Conservation (phyloP, 495 filamentous ascomycete genomes). For the Xylaria palmicola region DNA sequence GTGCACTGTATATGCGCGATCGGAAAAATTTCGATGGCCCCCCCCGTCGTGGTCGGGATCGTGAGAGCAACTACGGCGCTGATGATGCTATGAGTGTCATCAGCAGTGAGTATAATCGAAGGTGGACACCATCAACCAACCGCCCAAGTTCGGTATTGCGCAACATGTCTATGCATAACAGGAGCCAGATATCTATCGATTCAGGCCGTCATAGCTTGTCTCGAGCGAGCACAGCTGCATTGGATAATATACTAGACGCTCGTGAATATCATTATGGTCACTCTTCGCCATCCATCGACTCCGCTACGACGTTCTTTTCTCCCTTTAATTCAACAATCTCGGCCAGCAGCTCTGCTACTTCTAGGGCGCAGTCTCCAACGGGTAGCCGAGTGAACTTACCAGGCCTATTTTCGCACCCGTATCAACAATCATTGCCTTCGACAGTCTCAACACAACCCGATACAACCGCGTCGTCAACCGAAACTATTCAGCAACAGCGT, state of each 20-base stretch:
- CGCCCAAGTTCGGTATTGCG: conserved; percentile 44
- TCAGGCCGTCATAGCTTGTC: conserved; percentile 63
- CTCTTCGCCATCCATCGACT: conserved; percentile 72
- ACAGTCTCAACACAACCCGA: conserved; percentile 48
- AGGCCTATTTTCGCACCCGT: conserved; percentile 43
- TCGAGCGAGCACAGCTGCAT: conserved; percentile 53
- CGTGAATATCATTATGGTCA: conserved; percentile 67
- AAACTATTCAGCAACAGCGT: conserved; percentile 57
- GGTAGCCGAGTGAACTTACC: conserved; percentile 53
- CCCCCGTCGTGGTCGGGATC: conserved; percentile 35
- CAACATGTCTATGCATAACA: conserved; percentile 54
- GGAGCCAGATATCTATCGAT: conserved; percentile 64
- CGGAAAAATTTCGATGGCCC: conserved; percentile 71
- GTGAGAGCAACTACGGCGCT: conserved; percentile 43
- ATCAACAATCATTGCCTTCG: conserved; percentile 39
- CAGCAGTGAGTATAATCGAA: conserved; percentile 51
- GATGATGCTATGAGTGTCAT: conserved; percentile 56
- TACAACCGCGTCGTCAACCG: conserved; percentile 57
- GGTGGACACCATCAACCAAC: conserved; percentile 29
- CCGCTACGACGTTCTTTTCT: conserved; percentile 84
- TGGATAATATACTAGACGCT: conserved; percentile 66
- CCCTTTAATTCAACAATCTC: conserved; percentile 67
- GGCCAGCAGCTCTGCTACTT: conserved; percentile 58
- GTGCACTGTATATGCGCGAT: conserved; percentile 81
- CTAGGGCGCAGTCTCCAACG: conserved; percentile 54